A percentile compares a stretch with the other conserved stretches of the same genome.
Conservation (phyloP, 2,329 filamentous ascomycete species). For the Phoma sp. region DNA sequence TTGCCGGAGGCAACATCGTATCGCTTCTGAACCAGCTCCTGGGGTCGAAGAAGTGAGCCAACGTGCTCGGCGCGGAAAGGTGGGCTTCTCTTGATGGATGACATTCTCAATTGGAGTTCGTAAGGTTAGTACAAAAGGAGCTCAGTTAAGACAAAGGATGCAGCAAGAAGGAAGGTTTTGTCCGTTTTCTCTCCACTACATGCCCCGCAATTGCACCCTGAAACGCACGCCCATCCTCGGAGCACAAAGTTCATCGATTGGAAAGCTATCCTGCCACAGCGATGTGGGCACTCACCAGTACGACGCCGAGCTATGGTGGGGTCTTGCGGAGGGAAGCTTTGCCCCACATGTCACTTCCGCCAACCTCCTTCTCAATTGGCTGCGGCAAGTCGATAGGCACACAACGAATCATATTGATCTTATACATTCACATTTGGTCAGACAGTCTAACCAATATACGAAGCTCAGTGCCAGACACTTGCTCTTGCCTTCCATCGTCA, state of each 20-base stretch:
- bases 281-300: constrained; percentile 12
- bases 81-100: constrained; percentile 51
- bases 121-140: constrained; percentile 9
- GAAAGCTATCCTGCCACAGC: constrained; percentile 23
- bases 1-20: constrained; percentile 60
- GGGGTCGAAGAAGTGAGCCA: constrained; percentile 73
- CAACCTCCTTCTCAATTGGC: not conserved
- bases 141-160: constrained; percentile 8
- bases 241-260: constrained; percentile 26
- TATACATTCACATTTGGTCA: not conserved
- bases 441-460: not conserved
- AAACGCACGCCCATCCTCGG: constrained; percentile 18
- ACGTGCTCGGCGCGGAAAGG: constrained; percentile 78
- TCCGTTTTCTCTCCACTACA: constrained; percentile 28
- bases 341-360: constrained; percentile 9
- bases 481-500: not conserved
- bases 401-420: not conserved
- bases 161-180: constrained; percentile 20
- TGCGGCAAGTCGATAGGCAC: not conserved
- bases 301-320: constrained; percentile 31
- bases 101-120: constrained; percentile 42
- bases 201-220: constrained; percentile 35
- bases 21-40: constrained; percentile 67
- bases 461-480: not conserved
- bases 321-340: constrained; percentile 9